These are phyloP conservation scores for Leptomonas pyrrhocoris DNA, from an alignment of 208 protist species.

Conservation along the genomic window DNA sequence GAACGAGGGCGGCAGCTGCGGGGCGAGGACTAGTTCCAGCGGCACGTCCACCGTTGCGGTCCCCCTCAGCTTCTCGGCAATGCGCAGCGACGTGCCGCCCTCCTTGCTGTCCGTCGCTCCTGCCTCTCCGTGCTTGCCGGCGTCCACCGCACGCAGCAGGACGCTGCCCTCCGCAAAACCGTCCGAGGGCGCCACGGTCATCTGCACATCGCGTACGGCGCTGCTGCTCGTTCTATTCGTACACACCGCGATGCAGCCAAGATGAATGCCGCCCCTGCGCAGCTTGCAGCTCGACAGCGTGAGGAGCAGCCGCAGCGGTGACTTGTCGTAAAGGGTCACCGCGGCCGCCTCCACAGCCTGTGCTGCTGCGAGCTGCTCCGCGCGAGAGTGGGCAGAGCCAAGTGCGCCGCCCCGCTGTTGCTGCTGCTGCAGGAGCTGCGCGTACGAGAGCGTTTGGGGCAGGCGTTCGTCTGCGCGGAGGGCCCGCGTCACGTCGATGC, in stretches of 20 bases:
- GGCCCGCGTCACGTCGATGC: constrained; percentile 78
- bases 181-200: constrained; percentile 21
- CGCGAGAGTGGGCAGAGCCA: neutral
- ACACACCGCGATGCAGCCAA: constrained; percentile 42
- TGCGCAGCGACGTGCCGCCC: neutral
- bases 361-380: constrained; percentile 11
- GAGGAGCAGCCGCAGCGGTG: constrained; percentile 37
- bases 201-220: constrained; percentile 17
- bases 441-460: constrained; percentile 69
- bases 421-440: constrained; percentile 33
- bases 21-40: constrained; percentile 31
- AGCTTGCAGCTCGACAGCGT: constrained; percentile 52
- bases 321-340: constrained; percentile 46
- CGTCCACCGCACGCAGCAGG: constrained; percentile 9
- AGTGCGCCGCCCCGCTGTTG: neutral
- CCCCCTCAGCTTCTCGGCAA: constrained; percentile 54
- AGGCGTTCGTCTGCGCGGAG: constrained; percentile 66
- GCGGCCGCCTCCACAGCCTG: constrained; percentile 25
- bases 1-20: constrained; percentile 38
- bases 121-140: neutral
- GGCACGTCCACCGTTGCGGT: constrained; percentile 30
- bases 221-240: constrained; percentile 47
- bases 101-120: neutral
- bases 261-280: constrained; percentile 43
- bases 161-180: constrained; percentile 21